phyloP scores from a whole-genome alignment of 768 basidiomycete species.

The Boletus tomentosulus region DNA sequence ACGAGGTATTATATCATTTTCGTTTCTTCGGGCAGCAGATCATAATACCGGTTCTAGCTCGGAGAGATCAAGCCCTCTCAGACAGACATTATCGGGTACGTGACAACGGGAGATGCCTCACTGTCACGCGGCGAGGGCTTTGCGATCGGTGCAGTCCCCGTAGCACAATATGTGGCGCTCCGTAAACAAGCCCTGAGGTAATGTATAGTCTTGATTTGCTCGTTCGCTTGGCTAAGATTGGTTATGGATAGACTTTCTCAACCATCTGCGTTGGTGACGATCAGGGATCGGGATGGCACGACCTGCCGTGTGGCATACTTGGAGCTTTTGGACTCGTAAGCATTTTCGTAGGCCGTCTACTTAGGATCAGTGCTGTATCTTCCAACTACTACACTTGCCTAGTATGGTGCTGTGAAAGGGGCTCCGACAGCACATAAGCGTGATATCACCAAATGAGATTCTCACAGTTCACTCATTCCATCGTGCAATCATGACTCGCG shows the following conservation, averaged over 20 bases:
- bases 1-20: conserved; percentile 24
- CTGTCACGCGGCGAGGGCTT: conserved; percentile 73
- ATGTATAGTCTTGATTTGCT: neutral
- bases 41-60: conserved; percentile 34
- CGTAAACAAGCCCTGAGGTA: conserved; percentile 46
- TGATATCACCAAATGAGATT: too few species aligned
- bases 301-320: conserved; percentile 51
- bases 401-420: too few species aligned
- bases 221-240: neutral
- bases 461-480: neutral
- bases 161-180: conserved; percentile 49
- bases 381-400: too few species aligned
- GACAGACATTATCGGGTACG: conserved; percentile 65
- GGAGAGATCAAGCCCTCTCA: conserved; percentile 40
- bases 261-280: conserved; percentile 49
- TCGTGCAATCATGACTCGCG: conserved; percentile 22
- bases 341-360: neutral
- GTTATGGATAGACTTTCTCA: conserved; percentile 18
- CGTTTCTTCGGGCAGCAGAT: neutral
- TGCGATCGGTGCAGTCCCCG: conserved; percentile 70
- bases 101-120: conserved; percentile 82
- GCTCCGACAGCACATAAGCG: too few species aligned
- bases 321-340: conserved; percentile 32
- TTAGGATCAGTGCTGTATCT: too few species aligned
- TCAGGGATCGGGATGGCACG: conserved; percentile 57